Evolutionary conservation across 495 filamentous ascomycete species (phyloP), one percentile per base, ranked within the genome.

Genomic region (Podospora comata): DNA sequence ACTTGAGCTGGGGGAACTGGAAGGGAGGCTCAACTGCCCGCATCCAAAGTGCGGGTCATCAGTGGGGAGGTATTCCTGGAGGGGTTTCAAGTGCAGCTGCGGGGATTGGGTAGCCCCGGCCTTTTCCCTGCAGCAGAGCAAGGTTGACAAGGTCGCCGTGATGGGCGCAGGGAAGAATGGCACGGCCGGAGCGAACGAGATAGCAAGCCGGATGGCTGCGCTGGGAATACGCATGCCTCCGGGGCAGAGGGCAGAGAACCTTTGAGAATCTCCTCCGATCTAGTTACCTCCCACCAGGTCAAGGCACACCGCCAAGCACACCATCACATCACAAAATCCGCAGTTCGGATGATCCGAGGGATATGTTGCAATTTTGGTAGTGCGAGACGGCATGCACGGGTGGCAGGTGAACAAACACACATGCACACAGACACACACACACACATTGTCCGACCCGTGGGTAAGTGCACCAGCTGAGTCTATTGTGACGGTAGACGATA

Each of bases 41-140:
- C 90, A 89, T 71, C 44, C 74, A 0, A 91, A 89, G 70, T 97
- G 95, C 74, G 79, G 81, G 57, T 86, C 89, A 20, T 92, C 93
- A 60, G 87, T 98, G 26, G 95, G 96, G 56, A 89, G 94, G 69
- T 97, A 97, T 73, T 91, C 93, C 32, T 99, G 96, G 94, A 91
- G 96, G 74, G 95, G 96, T 65, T 87, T 97, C 82, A 89, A 87
- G 78, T 99, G 95, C 80, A 96, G 89, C 70, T 98, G 95, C 78
- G 88, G 89, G 53, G 86, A 90, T 39, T 97, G 96, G 93, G 83
- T 97, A 11, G 88, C 92, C 20, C 96, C 96, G n/a, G 93, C 90
- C 9, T 93, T 97, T 72, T 92, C 88, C 67, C 80, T 97, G 66
- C 88, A 91, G 48, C 90, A 88, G 77, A 89, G 90, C 62, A 87